phyloP scores from a whole-genome alignment of 176 grass and related monocot genomes.

The Musa beccarii region DNA sequence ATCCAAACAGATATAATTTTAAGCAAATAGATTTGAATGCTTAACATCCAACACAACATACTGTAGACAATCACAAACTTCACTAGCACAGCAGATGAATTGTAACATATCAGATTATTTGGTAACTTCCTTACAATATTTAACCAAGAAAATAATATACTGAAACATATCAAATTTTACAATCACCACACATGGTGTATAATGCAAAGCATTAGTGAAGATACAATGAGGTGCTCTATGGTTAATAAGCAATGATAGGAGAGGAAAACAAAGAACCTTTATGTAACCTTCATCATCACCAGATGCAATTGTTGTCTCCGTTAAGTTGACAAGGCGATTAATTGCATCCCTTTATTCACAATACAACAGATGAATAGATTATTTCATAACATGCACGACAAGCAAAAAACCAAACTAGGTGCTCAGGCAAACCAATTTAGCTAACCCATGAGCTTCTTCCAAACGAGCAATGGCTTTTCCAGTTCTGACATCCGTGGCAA shows the following conservation, averaged over 20 bases:
- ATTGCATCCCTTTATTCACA: conserved; percentile 40
- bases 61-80: too few relatives aligned
- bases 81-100: too few relatives aligned
- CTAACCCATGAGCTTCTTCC: conserved; percentile 64
- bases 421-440: conserved; percentile 1
- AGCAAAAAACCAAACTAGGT: neutral
- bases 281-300: conserved; percentile 90
- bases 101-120: too few relatives aligned
- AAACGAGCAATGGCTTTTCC: conserved; percentile 59
- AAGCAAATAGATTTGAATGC: neutral
- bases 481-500: conserved; percentile 62
- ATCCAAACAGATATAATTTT: conserved; percentile 7
- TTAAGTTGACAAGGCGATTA: conserved; percentile 77
- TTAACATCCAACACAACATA: too few relatives aligned
- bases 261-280: conserved; percentile 40
- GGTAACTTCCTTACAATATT: too few relatives aligned
- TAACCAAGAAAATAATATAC: too few relatives aligned
- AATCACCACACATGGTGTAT: neutral
- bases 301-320: conserved; percentile 70
- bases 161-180: too few relatives aligned
- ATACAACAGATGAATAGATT: neutral
- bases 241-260: conserved; percentile 6
- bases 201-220: conserved; percentile 4
- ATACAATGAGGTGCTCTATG: neutral
- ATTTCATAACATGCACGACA: conserved; percentile 9